Base-by-base conservation (phyloP, 495 filamentous ascomycete genomes). In the Trichodelitschia bisporula region DNA sequence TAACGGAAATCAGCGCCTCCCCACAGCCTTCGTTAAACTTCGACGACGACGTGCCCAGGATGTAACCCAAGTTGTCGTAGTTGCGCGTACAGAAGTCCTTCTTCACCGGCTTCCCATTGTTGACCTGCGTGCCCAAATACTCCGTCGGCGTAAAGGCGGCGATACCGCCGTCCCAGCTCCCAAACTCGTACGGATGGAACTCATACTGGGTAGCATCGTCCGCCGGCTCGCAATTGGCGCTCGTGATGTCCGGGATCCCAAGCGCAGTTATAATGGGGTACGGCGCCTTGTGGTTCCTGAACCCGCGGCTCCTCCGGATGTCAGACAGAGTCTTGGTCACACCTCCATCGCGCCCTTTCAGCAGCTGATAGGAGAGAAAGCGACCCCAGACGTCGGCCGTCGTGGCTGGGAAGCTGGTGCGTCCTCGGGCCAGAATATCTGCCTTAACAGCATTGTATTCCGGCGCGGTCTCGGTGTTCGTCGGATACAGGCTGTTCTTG, bases 31-130 rank as follows among this genome's bases (percentile, higher is more conserved):
- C 36, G 23, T 50, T 50, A 44, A 59, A 61, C 29, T 57, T 27
- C 30, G 43, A 44, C 14, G 40, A 46, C 15, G 42, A 42, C 18
- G 59, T 55, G 19, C 58, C 61, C 10, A 56, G 47, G 28, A 63
- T 43, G 42, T 53, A 64, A 16, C 55, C 61, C 1, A 58, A 53
- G 23, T 61, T 60, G 38, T 64, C 61, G 40, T 53, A 64, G 26
- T 53, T 49, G 15, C 30, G 42, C 3, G 48, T 43, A 37, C 61
- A 65, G n/a, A n/a, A n/a, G 2, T 35, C 43, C 17, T 36, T 30
- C 4, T 37, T 37, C 3, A 39, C 40, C 11, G 44, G 43, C 11
- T 30, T 27, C 12, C 57, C 54, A 15, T 44, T 38, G 14, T 32
- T 36, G 20, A 61, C 45, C 1, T 31, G 14, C 8, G 59, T 50